Base-by-base conservation (phyloP, 371 early-diverging fungal species). In the Homolaphlyctis polyrhiza region DNA sequence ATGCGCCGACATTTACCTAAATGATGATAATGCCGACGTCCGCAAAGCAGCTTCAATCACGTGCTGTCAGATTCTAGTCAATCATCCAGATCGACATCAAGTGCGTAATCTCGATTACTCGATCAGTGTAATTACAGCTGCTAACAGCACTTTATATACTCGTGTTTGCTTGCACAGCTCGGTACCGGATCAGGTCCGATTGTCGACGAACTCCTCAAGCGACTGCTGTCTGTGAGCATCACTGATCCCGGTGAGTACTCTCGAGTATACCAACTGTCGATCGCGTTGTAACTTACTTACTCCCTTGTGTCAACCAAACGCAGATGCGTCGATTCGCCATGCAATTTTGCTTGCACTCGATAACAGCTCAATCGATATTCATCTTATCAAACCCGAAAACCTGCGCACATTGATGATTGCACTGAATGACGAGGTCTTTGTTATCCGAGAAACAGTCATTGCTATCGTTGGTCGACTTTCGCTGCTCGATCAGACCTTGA, bases 351-450 rank as follows among this genome's bases (percentile, higher is more conserved):
- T 84, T 0, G 89, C 91, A 0, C 67, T 95, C 39, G 91, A 90
- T 66, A 86, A 86, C 50, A 82, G 87, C 14, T n/a, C n/a, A n/a
- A 93, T 97, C 73, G 95, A 96, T 71, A 86, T 88, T 35, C 92
- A 94, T 66, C 75, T 97, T 23, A 88, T 95, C 6, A 92, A 94
- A 68, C 90, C 94, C 1, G 94, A 95, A 62, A 90, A 93, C 69
- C 88, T 96, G 6, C 88, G 91, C 13, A 86, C 92, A 5, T 66
- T 96, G 25, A 91, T 95, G 69, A 85, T 96, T 58, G 93, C 96
- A 0, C 66, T 95, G 39, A 95, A 95, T 60, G 98, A 98, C 65
- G 96, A 96, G 68, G 84, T 88, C 2, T 96, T 94, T 77, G 84
- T 85, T n/a, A 91, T 94, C 60, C 86, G 95, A 14, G 88, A 93